These are phyloP conservation scores for Phytophthora constricta DNA, from an alignment of 352 stramenopile species.

Conservation along the genomic window DNA sequence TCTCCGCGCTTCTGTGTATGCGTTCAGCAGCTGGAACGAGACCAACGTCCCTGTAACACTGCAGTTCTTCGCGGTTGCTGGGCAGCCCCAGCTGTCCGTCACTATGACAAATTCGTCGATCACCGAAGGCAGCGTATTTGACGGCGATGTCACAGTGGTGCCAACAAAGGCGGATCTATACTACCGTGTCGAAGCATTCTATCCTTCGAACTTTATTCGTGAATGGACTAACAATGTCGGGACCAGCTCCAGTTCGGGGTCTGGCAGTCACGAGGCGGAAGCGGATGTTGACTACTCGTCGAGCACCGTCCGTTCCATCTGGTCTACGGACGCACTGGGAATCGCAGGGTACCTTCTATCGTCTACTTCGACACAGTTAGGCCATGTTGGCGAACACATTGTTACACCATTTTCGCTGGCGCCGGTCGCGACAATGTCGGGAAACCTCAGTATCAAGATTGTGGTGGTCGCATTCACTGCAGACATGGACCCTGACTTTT, in stretches of 20 bases:
- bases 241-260: not conserved
- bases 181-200: slow-evolving; percentile 26
- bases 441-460: slow-evolving; percentile 22
- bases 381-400: not conserved
- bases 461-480: slow-evolving; percentile 26
- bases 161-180: slow-evolving; percentile 30
- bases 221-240: not conserved
- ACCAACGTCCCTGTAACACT: slow-evolving; percentile 21
- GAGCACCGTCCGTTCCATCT: not conserved
- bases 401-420: slow-evolving; percentile 9
- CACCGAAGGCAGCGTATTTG: slow-evolving; percentile 19
- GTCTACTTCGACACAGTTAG: slow-evolving; percentile 11
- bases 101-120: slow-evolving; percentile 14
- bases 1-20: slow-evolving; percentile 28
- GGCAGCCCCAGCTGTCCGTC: slow-evolving; percentile 16
- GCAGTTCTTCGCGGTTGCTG: slow-evolving; percentile 28
- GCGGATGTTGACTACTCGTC: not conserved
- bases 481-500: slow-evolving; percentile 24
- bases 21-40: slow-evolving; percentile 34
- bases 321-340: not conserved
- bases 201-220: slow-evolving; percentile 14
- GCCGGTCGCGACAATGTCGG: slow-evolving; percentile 18
- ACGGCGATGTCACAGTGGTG: slow-evolving; percentile 16
- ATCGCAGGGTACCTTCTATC: slow-evolving; percentile 11
- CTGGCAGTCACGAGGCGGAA: not conserved